Evolutionary conservation across 352 stramenopile species (phyloP).

Genomic region (Phytophthora crassamura): DNA sequence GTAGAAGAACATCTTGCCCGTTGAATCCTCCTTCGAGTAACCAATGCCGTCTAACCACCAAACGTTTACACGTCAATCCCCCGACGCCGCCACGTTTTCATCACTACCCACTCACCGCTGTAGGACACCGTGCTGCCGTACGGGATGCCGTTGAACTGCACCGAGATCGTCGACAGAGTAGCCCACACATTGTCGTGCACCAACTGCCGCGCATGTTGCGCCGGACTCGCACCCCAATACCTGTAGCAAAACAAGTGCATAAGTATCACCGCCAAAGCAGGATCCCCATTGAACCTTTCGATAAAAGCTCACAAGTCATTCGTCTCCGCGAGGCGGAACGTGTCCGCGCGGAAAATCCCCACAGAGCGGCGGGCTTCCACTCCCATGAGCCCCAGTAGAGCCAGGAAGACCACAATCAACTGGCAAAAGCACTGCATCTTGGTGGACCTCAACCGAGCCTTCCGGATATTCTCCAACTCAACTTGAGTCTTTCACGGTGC

Average conservation of each 20-base stretch:
- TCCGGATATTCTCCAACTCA: too few species aligned
- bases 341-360: too few species aligned
- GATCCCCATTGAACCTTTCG: too few species aligned
- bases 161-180: slow-evolving; percentile 68
- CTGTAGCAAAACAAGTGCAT: slow-evolving; percentile 9
- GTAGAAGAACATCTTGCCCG: slow-evolving; percentile 78
- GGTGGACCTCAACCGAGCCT: too few species aligned
- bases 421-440: too few species aligned
- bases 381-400: too few species aligned
- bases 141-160: slow-evolving; percentile 59
- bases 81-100: not conserved
- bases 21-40: slow-evolving; percentile 52
- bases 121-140: too few species aligned
- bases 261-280: slow-evolving; percentile 4
- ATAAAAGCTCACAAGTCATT: slow-evolving; percentile 21
- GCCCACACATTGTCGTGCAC: slow-evolving; percentile 74
- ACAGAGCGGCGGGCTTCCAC: too few species aligned
- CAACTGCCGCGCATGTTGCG: slow-evolving; percentile 61
- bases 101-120: not conserved
- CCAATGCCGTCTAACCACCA: slow-evolving; percentile 60
- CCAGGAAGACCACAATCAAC: too few species aligned
- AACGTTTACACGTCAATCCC: not conserved
- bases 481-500: too few species aligned
- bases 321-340: slow-evolving; percentile 24
- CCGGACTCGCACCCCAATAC: slow-evolving; percentile 31